Evolutionary conservation across 306 rosid species (phyloP), one percentile per base, ranked within the genome.

Genomic region (Trichosanthes cucumerina): DNA sequence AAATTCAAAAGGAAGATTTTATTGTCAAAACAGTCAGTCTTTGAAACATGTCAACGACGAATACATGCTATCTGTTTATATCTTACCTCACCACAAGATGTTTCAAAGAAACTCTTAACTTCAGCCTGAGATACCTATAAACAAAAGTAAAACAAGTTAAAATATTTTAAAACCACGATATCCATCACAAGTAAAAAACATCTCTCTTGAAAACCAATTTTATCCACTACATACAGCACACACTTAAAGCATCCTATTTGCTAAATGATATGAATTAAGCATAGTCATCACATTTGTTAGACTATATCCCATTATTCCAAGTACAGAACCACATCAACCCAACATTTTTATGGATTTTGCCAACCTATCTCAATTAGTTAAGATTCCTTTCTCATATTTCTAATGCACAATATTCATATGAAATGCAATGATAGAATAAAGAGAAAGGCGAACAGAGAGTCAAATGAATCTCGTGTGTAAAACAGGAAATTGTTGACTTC

Each of bases 51-150:
- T 24, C 50, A 46, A 47, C 39, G 9, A 16, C 5, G 33, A 80
- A 80, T 23, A 43, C 70, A 54, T 28, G 33, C 65, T 46, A 62
- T 31, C 11, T 18, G 62, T 24, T 33, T 38, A 34, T 39, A 76
- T 54, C 92, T 79, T 70, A 95, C 99, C 95, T 92, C 97, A 33
- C 98, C 97, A 54, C 99, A 95, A 82, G 97, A 78, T 53, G 92
- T 79, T 86, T 95, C 99, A 85, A 95, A 95, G 87, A 92, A 95
- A 56, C 56, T 88, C 89, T 88, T 95, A 82, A 95, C 97, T 84
- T 95, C 99, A 82, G 89, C 85, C 86, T 95, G 99, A 83, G 99
- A 85, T 83, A 95, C 80, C 99, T 95, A 84, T 85, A 84, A 6
- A 79, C 66, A 69, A 8, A 34, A 71, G 24, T 26, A 24, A 5